Conservation (phyloP, 768 basidiomycete genomes). For the Amanita brunnescens region DNA sequence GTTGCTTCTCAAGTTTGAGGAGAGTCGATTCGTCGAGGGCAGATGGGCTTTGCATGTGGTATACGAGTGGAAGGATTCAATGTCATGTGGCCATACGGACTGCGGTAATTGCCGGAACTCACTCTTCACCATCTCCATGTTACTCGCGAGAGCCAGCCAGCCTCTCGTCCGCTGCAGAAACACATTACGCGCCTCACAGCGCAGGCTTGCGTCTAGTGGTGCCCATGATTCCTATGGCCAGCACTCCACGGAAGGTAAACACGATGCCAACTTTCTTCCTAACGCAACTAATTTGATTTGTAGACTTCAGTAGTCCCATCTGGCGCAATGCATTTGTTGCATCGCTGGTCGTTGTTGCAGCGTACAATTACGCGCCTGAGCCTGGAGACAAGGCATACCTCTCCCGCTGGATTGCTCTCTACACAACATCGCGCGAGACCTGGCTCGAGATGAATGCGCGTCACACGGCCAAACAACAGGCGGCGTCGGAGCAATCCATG, state of each 20-base stretch:
- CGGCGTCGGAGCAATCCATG: constrained; percentile 33
- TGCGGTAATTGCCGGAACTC: constrained; percentile 5
- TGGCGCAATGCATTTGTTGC: constrained; percentile 59
- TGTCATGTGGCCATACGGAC: not conserved
- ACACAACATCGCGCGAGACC: constrained; percentile 40
- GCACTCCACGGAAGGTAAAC: constrained; percentile 52
- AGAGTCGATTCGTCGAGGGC: constrained; percentile 19
- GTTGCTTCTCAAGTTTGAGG: constrained; percentile 43
- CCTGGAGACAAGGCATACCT: constrained; percentile 52
- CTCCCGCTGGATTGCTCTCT: constrained; percentile 58
- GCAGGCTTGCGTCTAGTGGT: constrained; percentile 37
- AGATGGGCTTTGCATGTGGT: constrained; percentile 5
- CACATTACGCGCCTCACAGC: constrained; percentile 22
- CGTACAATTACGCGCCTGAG: constrained; percentile 63
- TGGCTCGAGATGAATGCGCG: constrained; percentile 51
- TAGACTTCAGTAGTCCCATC: constrained; percentile 57
- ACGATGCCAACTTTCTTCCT: not conserved
- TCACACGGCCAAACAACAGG: constrained; percentile 40
- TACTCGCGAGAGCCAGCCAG: constrained; percentile 28
- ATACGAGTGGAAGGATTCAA: not conserved
- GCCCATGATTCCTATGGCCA: constrained; percentile 29
- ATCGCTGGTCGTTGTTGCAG: constrained; percentile 39
- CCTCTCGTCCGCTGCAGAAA: constrained; percentile 25
- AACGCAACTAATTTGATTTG: not conserved
- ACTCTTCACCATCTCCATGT: constrained; percentile 23